Conservation (phyloP, 441 rosid genomes). For the Gossypium armourianum region DNA sequence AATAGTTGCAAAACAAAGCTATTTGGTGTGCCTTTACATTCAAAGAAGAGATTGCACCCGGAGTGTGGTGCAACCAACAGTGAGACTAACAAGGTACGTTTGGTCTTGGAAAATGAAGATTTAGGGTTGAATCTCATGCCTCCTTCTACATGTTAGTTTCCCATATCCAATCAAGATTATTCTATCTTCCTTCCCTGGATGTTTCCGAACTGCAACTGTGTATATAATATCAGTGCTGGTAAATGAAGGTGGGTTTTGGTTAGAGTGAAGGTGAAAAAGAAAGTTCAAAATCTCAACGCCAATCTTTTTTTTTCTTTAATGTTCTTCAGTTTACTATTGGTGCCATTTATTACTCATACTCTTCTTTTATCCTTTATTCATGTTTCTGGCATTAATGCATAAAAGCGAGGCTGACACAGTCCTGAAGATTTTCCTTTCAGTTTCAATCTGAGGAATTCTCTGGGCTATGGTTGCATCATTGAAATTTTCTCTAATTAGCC, state of each 20-base stretch:
- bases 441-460: conserved; percentile 16
- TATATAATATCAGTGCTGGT: conserved; percentile 19
- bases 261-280: conserved; percentile 20
- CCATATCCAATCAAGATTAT: conserved; percentile 10
- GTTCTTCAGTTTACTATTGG: conserved; percentile 22
- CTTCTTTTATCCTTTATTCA: conserved; percentile 13
- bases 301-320: conserved; percentile 10
- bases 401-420: conserved; percentile 16
- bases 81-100: conserved; percentile 50
- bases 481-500: too few species aligned
- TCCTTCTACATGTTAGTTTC: conserved; percentile 36
- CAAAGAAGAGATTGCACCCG: conserved; percentile 66
- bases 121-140: conserved; percentile 81
- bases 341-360: conserved; percentile 24
- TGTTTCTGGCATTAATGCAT: conserved; percentile 28
- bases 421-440: conserved; percentile 18
- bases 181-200: conserved; percentile 10
- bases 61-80: conserved; percentile 25
- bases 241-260: conserved; percentile 24
- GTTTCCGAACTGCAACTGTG: conserved; percentile 11
- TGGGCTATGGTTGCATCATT: too few species aligned
- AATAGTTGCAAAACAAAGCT: conserved; percentile 47
- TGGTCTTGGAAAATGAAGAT: conserved; percentile 59
- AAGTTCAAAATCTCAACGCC: conserved; percentile 12
- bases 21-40: conserved; percentile 64